Base-by-base conservation (phyloP, 352 stramenopile species). In the Hyaloperonospora arabidopsidis region DNA sequence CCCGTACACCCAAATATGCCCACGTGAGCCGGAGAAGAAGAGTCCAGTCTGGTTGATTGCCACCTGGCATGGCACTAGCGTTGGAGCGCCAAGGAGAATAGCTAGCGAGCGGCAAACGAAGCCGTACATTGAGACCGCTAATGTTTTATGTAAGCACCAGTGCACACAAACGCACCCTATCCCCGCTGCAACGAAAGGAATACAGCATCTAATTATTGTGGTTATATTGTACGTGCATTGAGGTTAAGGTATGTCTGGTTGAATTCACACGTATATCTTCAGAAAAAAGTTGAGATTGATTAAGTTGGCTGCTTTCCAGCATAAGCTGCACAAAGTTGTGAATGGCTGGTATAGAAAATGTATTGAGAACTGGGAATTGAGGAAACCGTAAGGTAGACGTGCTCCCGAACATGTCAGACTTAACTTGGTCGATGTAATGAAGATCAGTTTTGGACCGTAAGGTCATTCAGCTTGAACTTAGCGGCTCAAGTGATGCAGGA, bases 81-180 rank as follows among this genome's bases (percentile, higher is more conserved):
- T 59, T 23, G 14, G 36, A 58, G 51, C 52, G 40, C 50, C 45
- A 17, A 66, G 44, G 49, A 66, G 48, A 66, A 63, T 69, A 66
- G 62, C 57, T 69, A 66, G 62, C 57, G 57, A 66, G 52, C 32
- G 49, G 35, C 49, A 48, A 61, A 60, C 28, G 39, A 58, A 63
- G 49, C 39, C 25, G 52, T 49, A 56, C 4, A 45, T 61, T 32
- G 39, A 52, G 45, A 29, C 44, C 38, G 57, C 57, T 69, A 65
- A 57, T 69, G 65, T 65, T 65, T 63, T 69, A 66, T 69, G 57
- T 59, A 66, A 65, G 56, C 54, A 66, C 35, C n/a, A 50, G 47
- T 44, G 52, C 43, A n/a, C n/a, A n/a, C n/a, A n/a, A n/a, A n/a
- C n/a, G 59, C 29, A 32, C 25, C 25, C 8, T 8, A 32, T 8